A percentile compares a stretch with the other conserved stretches of the same genome.
These are phyloP conservation scores for Aspergillus brasiliensis DNA, from an alignment of 2,329 filamentous ascomycete genomes.

Conservation along the genomic window DNA sequence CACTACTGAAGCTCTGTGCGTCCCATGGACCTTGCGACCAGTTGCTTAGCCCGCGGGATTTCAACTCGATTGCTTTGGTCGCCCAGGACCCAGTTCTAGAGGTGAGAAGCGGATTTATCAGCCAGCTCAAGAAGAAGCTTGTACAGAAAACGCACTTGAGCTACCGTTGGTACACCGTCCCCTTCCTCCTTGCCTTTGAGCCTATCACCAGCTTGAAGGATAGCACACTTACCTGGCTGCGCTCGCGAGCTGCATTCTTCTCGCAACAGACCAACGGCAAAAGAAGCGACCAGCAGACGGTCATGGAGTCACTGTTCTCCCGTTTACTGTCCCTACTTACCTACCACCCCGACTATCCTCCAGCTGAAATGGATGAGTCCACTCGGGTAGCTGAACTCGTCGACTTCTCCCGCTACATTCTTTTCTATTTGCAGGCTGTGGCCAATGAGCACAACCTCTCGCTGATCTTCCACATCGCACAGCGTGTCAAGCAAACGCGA, in stretches of 20 bases:
- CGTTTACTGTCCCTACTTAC: slow-evolving; percentile 84
- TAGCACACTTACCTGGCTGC: slow-evolving; percentile 83
- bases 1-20: slow-evolving; percentile 80
- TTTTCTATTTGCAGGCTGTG: slow-evolving; percentile 83
- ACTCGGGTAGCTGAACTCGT: slow-evolving; percentile 63
- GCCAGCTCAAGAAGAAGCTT: slow-evolving; percentile 75
- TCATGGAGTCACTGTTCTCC: slow-evolving; percentile 79
- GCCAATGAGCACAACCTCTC: slow-evolving; percentile 85
- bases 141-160: slow-evolving; percentile 67
- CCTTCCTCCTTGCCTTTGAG: slow-evolving; percentile 91
- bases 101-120: slow-evolving; percentile 77
- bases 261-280: slow-evolving; percentile 45
- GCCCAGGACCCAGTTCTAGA: slow-evolving; percentile 74
- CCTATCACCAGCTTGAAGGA: slow-evolving; percentile 72
- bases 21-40: slow-evolving; percentile 72
- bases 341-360: slow-evolving; percentile 84
- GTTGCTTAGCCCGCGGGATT: slow-evolving; percentile 69
- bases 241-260: slow-evolving; percentile 73
- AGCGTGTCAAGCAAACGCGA: slow-evolving; percentile 85
- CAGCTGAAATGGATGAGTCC: slow-evolving; percentile 37
- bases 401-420: slow-evolving; percentile 83
- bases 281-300: slow-evolving; percentile 53
- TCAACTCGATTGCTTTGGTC: slow-evolving; percentile 78
- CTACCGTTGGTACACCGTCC: slow-evolving; percentile 82
- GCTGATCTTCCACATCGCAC: slow-evolving; percentile 86